Conservation (phyloP, 2,329 filamentous ascomycete genomes). For the Parafenestella ontariensis region DNA sequence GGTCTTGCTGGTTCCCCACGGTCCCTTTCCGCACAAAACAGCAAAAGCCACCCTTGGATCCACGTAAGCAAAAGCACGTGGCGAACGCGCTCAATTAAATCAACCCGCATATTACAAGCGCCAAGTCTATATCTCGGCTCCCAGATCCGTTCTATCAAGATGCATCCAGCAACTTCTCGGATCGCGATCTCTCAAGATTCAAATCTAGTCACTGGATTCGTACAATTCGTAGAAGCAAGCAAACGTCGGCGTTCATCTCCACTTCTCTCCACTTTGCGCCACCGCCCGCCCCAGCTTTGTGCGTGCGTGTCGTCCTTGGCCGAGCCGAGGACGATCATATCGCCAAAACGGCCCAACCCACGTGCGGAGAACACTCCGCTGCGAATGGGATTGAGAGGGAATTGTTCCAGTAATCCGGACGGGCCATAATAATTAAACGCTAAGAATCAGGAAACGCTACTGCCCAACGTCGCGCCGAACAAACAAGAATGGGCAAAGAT, state of each 20-base stretch:
- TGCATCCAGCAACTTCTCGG: too few species aligned
- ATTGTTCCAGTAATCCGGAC: not conserved
- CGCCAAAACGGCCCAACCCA: too few species aligned
- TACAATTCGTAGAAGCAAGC: too few species aligned
- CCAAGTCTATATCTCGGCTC: not conserved
- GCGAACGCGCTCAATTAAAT: not conserved
- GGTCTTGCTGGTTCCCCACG: too few species aligned
- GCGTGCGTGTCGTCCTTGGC: not conserved
- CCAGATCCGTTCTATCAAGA: not conserved
- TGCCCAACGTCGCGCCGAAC: not conserved
- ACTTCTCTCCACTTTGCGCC: not conserved
- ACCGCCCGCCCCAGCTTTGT: not conserved
- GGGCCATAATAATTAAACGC: too few species aligned
- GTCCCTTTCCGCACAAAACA: not conserved
- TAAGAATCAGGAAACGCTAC: too few species aligned
- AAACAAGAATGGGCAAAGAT: too few species aligned
- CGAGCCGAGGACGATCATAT: not conserved
- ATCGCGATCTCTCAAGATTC: too few species aligned
- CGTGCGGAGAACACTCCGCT: not conserved
- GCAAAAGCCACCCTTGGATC: not conserved
- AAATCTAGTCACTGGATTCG: too few species aligned
- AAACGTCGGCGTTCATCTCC: too few species aligned
- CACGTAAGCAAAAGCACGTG: not conserved
- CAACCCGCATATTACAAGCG: too few species aligned
- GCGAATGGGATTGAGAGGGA: not conserved